phyloP scores from a whole-genome alignment of 192 early-diverging fungal genomes.

The Backusella luteola region DNA sequence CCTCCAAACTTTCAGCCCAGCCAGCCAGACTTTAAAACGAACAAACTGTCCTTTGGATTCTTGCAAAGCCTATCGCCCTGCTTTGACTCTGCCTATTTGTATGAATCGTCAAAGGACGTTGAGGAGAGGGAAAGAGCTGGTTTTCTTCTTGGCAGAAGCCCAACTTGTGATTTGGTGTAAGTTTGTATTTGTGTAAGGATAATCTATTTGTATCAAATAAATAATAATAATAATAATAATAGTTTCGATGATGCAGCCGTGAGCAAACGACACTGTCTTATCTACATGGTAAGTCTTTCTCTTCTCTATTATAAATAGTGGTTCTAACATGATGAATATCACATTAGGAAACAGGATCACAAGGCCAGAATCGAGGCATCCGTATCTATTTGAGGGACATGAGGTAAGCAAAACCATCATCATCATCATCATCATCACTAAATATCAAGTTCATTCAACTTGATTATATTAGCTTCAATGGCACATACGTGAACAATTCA shows the following conservation, averaged over 20 bases:
- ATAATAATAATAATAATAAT: too few relatives aligned
- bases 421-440: too few relatives aligned
- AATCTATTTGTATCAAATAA: not conserved
- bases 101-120: not conserved
- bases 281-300: conserved; percentile 10
- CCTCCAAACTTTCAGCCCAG: not conserved
- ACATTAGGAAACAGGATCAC: conserved; percentile 12
- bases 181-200: too few relatives aligned
- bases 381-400: conserved; percentile 17
- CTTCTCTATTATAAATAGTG: not conserved
- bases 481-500: conserved; percentile 9
- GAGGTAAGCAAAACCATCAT: not conserved
- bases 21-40: not conserved
- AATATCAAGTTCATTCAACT: too few relatives aligned
- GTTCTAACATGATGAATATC: not conserved
- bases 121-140: not conserved
- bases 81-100: not conserved
- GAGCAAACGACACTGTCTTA: conserved; percentile 16
- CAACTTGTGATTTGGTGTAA: conserved; percentile 8
- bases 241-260: not conserved
- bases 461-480: conserved; percentile 4
- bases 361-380: not conserved
- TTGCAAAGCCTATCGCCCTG: not conserved
- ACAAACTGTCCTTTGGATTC: not conserved
- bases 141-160: conserved; percentile 3